Evolutionary conservation across 2,329 filamentous ascomycete species (phyloP).

Genomic region (Sporothrix pseudoabietina): DNA sequence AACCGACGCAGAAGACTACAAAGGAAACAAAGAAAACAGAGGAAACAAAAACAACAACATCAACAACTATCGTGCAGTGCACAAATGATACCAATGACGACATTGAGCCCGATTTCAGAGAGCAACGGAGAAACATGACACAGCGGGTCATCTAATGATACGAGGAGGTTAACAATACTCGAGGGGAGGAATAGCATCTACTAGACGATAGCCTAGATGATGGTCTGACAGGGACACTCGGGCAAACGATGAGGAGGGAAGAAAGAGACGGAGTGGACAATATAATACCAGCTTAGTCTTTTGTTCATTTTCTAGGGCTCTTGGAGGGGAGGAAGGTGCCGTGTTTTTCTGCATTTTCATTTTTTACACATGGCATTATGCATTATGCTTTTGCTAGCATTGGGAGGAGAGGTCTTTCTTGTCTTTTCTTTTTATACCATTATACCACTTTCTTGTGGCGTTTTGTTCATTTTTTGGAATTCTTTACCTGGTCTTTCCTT

Average conservation of each 20-base stretch:
- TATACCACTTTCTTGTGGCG: conserved; percentile 21
- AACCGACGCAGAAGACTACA: not conserved
- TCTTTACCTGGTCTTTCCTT: conserved; percentile 29
- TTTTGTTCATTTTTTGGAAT: conserved; percentile 19
- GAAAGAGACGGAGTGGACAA: not conserved
- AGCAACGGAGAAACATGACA: not conserved
- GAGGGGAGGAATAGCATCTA: not conserved
- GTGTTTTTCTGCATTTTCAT: not conserved
- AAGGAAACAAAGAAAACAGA: not conserved
- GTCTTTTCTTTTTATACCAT: not conserved
- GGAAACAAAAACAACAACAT: not conserved
- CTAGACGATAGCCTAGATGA: not conserved
- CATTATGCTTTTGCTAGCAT: conserved; percentile 16
- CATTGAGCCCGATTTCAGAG: not conserved
- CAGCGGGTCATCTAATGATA: not conserved
- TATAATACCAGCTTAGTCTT: conserved; percentile 2
- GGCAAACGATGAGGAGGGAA: not conserved
- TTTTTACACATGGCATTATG: not conserved
- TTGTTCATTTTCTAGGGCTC: not conserved
- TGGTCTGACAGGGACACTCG: not conserved
- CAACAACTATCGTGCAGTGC: not conserved
- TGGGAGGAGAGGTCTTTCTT: conserved; percentile 24
- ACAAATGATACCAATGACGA: not conserved
- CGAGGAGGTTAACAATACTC: not conserved
- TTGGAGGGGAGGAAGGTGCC: not conserved